Evolutionary conservation across 140 eudicot species (phyloP), one percentile per base, ranked within the genome.

Genomic region (Senecio squalidus): DNA sequence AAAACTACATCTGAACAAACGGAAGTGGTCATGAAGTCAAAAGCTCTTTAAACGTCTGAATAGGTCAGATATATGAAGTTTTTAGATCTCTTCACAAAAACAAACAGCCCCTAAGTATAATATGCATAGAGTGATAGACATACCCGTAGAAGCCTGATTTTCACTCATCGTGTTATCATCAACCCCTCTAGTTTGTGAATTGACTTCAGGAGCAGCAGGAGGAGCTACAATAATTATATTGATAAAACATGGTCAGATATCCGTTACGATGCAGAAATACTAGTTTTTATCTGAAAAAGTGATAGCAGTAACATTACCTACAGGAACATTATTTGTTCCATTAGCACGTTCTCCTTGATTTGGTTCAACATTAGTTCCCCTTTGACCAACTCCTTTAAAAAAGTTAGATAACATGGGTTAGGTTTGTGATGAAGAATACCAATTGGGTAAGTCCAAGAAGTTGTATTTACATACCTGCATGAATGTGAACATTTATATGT

Each of bases 401-500:
- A 63, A 68, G 7, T 55, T 77, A 60, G 25, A 65, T 57, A 51
- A 77, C 23, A 51, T 7, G 31, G 62, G 70, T 9, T 23, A 29
- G 5, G 7, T 16, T 26, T 33, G 46, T 58, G 34, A 61, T 20
- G 25, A 70, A 47, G 18, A 26, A 1, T 33, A 44, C 10, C 18
- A 43, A 21, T 48, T 44, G 26, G 24, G 41, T 3, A 29, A 14
- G 25, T 45, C 8, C 3, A 48, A 43, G 36, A 53, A 62, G 30
- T 16, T 23, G 8, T 1, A 39, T 17, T 31, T 16, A 71, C 49
- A 43, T 70, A 91, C 99, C 96, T 2, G 98, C 70, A 73, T 84
- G 96, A 53, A 93, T 84, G 64, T 93, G 99, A 56, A 93, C 85
- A 62, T 93, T 93, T 39, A 93, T 80, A 74, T 93, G 75, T 66